A percentile compares a stretch with the other conserved stretches of the same genome.
phyloP scores from a whole-genome alignment of 2,329 filamentous ascomycete species.

The Geosmithia morbida region DNA sequence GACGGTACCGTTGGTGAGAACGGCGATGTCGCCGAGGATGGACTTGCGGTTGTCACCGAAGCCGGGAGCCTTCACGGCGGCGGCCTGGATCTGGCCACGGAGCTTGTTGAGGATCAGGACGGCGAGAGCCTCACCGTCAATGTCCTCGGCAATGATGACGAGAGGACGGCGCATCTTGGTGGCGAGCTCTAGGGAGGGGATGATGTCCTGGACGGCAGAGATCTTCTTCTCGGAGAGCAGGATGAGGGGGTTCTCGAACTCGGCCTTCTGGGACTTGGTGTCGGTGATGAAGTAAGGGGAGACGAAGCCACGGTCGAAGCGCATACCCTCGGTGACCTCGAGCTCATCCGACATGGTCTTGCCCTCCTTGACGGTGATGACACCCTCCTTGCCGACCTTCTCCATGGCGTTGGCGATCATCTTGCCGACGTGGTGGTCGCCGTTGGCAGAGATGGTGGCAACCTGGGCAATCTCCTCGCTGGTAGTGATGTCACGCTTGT shows the following conservation, averaged over 20 bases:
- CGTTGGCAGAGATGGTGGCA: constrained; percentile 95
- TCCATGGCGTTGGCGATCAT: constrained; percentile 98
- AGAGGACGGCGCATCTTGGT: constrained; percentile 90
- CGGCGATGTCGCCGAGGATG: constrained; percentile 89
- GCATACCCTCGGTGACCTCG: constrained; percentile 98
- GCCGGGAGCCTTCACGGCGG: constrained; percentile 95
- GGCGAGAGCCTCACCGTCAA: constrained; percentile 94
- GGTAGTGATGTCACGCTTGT: constrained; percentile 97
- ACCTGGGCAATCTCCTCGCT: constrained; percentile 96
- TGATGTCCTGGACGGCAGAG: constrained; percentile 96
- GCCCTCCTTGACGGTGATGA: constrained; percentile 99
- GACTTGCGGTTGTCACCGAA: constrained; percentile 99
- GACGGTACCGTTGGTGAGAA: constrained; percentile 92
- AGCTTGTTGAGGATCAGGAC: constrained; percentile 99
- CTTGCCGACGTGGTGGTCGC: constrained; percentile 86
- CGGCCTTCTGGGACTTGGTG: constrained; percentile 94
- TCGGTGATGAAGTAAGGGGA: constrained; percentile 99
- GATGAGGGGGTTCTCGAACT: constrained; percentile 98
- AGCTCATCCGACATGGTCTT: constrained; percentile 98
- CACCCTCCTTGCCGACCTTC: constrained; percentile 99
- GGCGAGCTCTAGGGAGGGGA: constrained; percentile 92
- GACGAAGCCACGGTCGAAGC: constrained; percentile 97
- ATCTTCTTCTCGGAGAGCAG: constrained; percentile 99
- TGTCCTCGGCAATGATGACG: constrained; percentile 97
- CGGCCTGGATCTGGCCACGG: constrained; percentile 96